These are phyloP conservation scores for Phlebopus sp. DNA, from an alignment of 1,284 basidiomycete species.

Conservation along the genomic window DNA sequence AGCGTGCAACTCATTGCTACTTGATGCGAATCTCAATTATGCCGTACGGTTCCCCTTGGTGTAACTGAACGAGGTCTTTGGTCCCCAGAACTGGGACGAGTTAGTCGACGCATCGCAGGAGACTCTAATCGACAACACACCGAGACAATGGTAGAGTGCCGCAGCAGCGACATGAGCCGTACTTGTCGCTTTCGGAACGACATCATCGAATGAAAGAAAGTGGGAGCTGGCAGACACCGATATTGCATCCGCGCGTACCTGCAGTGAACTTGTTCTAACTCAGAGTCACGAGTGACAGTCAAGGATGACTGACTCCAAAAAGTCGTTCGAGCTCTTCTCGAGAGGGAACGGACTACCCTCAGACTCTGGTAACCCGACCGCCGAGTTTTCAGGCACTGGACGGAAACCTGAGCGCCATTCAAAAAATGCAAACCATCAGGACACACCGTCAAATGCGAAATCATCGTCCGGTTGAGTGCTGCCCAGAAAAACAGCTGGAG, in stretches of 20 bases:
- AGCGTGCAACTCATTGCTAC: slow-evolving; percentile 17
- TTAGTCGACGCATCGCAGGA: not conserved
- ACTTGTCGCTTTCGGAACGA: slow-evolving; percentile 63
- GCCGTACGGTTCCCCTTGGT: slow-evolving; percentile 55
- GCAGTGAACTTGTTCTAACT: slow-evolving; percentile 5
- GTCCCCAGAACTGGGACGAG: slow-evolving; percentile 56
- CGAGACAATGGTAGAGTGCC: slow-evolving; percentile 78
- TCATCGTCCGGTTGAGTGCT: slow-evolving; percentile 51
- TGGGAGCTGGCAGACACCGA: slow-evolving; percentile 49
- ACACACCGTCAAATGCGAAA: slow-evolving; percentile 62
- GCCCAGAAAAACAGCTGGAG: slow-evolving; percentile 45
- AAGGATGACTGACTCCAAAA: slow-evolving; percentile 58
- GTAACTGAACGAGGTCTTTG: slow-evolving; percentile 55
- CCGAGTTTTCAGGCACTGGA: slow-evolving; percentile 32
- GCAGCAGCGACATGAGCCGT: slow-evolving; percentile 73
- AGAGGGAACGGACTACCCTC: slow-evolving; percentile 55
- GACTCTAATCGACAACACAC: slow-evolving; percentile 43
- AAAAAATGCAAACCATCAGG: slow-evolving; percentile 3
- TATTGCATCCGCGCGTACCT: slow-evolving; percentile 79
- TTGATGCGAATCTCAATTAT: slow-evolving; percentile 34
- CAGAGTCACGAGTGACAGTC: not conserved
- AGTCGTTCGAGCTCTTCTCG: slow-evolving; percentile 74
- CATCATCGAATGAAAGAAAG: slow-evolving; percentile 57
- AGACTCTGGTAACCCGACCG: slow-evolving; percentile 48
- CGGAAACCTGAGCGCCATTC: slow-evolving; percentile 1